These are phyloP conservation scores for Fusarium devonianum DNA, from an alignment of 2,329 filamentous ascomycete species.

Conservation along the genomic window DNA sequence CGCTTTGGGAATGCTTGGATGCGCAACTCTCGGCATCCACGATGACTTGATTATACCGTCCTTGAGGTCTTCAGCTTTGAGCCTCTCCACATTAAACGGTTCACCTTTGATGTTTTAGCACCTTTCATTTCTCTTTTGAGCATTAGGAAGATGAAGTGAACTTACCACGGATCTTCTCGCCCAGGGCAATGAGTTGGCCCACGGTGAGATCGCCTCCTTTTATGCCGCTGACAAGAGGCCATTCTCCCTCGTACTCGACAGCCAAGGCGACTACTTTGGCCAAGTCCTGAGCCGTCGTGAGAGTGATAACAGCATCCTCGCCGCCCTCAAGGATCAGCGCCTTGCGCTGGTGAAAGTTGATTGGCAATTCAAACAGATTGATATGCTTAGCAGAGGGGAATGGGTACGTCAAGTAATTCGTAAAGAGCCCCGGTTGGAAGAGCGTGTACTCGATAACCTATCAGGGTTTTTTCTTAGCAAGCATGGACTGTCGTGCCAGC, in stretches of 20 bases:
- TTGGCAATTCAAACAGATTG: constrained; percentile 46
- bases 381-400: constrained; percentile 55
- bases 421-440: constrained; percentile 62
- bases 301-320: constrained; percentile 52
- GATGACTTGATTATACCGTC: constrained; percentile 37
- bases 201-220: constrained; percentile 47
- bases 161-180: constrained; percentile 46
- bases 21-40: constrained; percentile 22
- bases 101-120: constrained; percentile 22
- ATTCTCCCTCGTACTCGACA: constrained; percentile 53
- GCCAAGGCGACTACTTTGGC: constrained; percentile 50
- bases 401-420: constrained; percentile 62
- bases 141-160: too few relatives aligned
- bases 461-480: fast-evolving
- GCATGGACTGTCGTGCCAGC: fast-evolving
- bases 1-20: constrained; percentile 31
- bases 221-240: constrained; percentile 54
- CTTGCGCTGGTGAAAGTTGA: constrained; percentile 52
- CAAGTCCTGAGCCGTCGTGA: constrained; percentile 55
- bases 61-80: constrained; percentile 32
- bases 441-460: constrained; percentile 64
- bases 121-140: background rate
- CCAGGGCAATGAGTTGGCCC: constrained; percentile 49
- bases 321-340: constrained; percentile 52
- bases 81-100: constrained; percentile 29